Conservation (phyloP, 805 yeast species). For the Candida sithepensis region DNA sequence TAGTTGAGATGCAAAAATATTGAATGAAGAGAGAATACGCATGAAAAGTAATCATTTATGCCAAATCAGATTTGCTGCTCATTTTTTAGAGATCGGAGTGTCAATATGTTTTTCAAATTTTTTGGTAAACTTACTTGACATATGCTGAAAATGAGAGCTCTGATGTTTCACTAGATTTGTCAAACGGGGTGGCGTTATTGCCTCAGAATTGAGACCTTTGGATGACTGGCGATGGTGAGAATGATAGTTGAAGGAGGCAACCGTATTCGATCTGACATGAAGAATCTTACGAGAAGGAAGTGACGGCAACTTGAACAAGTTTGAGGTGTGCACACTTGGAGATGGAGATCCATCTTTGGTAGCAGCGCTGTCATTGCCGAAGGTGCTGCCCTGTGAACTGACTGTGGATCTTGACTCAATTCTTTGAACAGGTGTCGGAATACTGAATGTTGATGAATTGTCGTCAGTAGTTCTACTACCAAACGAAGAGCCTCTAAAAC, state of each 20-base stretch:
- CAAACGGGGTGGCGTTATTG: conserved; percentile 8
- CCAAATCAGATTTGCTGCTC: too few relatives aligned
- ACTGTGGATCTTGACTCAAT: not conserved
- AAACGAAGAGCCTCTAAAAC: not conserved
- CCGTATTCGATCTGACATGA: conserved; percentile 27
- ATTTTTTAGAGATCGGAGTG: conserved; percentile 28
- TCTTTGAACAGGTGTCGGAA: not conserved
- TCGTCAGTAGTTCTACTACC: not conserved
- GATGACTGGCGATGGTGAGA: not conserved
- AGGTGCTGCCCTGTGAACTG: not conserved
- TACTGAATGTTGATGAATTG: not conserved
- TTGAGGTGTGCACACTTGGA: not conserved
- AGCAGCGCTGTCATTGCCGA: not conserved
- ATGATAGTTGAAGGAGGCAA: conserved; percentile 16
- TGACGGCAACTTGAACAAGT: conserved; percentile 18
- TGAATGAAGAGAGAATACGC: not conserved
- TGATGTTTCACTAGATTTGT: conserved; percentile 4
- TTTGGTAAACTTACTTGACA: conserved; percentile 15
- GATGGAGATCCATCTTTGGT: not conserved
- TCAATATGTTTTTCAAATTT: conserved; percentile 26
- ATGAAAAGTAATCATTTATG: too few relatives aligned
- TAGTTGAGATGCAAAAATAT: not conserved
- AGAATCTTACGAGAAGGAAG: conserved; percentile 15
- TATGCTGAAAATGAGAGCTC: conserved; percentile 1
- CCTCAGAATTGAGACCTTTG: not conserved